Base-by-base conservation (phyloP, 345 rosid species). In the Xanthoceras sorbifolium region DNA sequence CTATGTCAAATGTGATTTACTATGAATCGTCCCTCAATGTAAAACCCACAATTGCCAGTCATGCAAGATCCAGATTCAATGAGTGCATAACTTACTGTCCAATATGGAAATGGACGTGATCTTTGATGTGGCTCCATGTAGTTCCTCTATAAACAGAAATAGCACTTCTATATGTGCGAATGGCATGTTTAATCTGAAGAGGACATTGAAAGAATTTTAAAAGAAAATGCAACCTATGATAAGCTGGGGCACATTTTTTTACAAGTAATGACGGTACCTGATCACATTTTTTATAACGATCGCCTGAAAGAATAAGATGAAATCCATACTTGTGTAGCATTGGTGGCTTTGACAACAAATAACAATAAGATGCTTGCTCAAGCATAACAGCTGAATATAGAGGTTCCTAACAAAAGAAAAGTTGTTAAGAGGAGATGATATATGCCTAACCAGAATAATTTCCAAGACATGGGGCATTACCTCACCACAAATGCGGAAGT, bases 351-450 rank as follows among this genome's bases (percentile, higher is more conserved):
- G 97, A 90, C 77, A 92, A 84, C 87, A 96, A 82, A 85, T 90
- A 96, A 86, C 99, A 96, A 80, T 93, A 94, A 73, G 99, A 92
- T 80, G 97, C 97, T 90, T 96, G 99, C 92, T 96, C 99, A 66
- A 94, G 91, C 99, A 96, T 91, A 73, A 96, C 97, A 82, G 99
- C 99, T 22, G 97, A 91, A 86, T 94, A 94, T 82, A 94, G 76
- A 75, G 92, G 83, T 76, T 96, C 99, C 99, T 96, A 81, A 54
- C 74, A 77, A 79, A 70, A 60, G 32, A 70, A 76, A 72, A 69
- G 44, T 29, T 59, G 75, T 85, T 63, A 78, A 69, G 14, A 42
- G 55, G 77, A 83, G 46, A 60, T 67, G 64, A 75, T 59, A 64
- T 15, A 68, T 18, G 52, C 46, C 29, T 64, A 64, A 28, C 38